Base-by-base conservation (phyloP, 176 grass and related monocot genomes). In the Oryza glaberrima region DNA sequence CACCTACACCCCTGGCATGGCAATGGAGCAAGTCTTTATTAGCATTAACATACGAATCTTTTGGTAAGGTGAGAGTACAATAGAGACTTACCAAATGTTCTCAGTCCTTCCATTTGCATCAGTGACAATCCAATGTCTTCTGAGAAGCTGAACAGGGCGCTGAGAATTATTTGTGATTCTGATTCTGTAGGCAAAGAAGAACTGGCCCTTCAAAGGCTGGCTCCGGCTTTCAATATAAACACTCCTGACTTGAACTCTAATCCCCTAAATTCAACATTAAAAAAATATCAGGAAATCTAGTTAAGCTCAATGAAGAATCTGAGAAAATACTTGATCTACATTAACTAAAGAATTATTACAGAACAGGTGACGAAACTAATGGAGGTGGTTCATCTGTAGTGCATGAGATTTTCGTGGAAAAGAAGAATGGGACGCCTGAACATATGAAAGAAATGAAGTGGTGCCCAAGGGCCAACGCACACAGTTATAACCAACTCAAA, bases 241-340 rank as follows among this genome's bases (percentile, higher is more conserved):
- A 79, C 93, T 95, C 70, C 96, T 90, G n/a, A 94, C 93, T 86
- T 98, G 93, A 85, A 95, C 86, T 36, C 96, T 86, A 82, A 98
- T 94, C 56, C 89, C 93, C 93, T 98, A 85, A 48, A 63, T 46
- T 67, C 40, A 12, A 64, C 16, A 86, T 36, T 35, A n/a, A 86
- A 76, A 76, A 22, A 66, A 83, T 65, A 32, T 85, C 70, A 89
- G 20, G 46, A 77, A 58, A 80, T 52, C 46, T 63, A 69, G 64
- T 23, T 41, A 11, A 47, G 19, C 5, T 68, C 20, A n/a, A 67
- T 34, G 22, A 76, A 87, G 19, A 38, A 3, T 75, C 34, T 16
- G 32, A 61, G 82, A 11, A 79, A 69, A 75, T 32, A 48, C 4
- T 36, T 77, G 4, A 83, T 73, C 28, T 74, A 41, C 38, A 26